These are phyloP conservation scores for Penstemon barbatus DNA, from an alignment of 257 asterid species.

Conservation along the genomic window DNA sequence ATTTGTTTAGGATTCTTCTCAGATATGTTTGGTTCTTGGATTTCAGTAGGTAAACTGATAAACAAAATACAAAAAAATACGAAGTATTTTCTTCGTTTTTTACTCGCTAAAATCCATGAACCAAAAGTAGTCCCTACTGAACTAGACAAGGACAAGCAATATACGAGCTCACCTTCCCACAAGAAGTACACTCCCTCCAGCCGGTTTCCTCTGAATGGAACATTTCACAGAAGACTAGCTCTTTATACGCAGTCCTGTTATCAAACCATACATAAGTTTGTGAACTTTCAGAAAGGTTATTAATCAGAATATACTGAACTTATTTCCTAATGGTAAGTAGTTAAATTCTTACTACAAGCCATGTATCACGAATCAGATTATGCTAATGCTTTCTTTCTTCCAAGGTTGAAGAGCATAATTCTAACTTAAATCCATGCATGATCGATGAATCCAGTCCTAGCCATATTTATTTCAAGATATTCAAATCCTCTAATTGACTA, in stretches of 20 bases:
- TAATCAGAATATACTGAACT: neutral
- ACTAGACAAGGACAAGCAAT: neutral
- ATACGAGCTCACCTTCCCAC: conserved; percentile 71
- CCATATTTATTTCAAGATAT: conserved; percentile 1
- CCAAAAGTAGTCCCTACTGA: neutral
- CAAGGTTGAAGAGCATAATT: neutral
- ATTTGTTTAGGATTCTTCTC: conserved; percentile 5
- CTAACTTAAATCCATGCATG: neutral
- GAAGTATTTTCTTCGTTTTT: too few relatives aligned
- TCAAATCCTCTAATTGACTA: conserved; percentile 1
- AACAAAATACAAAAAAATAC: too few relatives aligned
- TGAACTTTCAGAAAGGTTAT: neutral
- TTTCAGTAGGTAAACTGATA: too few relatives aligned
- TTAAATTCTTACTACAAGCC: neutral
- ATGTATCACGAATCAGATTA: conserved; percentile 7
- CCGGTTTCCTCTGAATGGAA: conserved; percentile 87
- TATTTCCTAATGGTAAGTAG: neutral
- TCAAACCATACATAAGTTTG: conserved; percentile 23
- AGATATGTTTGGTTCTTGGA: too few relatives aligned
- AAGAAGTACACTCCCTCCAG: conserved; percentile 87
- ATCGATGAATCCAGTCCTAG: neutral
- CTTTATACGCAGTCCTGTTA: conserved; percentile 73
- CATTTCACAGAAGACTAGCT: conserved; percentile 74
- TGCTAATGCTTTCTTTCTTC: conserved; percentile 6
- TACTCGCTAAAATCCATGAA: too few relatives aligned